phyloP scores from a whole-genome alignment of 495 filamentous ascomycete genomes.

The Arthonia radiata region DNA sequence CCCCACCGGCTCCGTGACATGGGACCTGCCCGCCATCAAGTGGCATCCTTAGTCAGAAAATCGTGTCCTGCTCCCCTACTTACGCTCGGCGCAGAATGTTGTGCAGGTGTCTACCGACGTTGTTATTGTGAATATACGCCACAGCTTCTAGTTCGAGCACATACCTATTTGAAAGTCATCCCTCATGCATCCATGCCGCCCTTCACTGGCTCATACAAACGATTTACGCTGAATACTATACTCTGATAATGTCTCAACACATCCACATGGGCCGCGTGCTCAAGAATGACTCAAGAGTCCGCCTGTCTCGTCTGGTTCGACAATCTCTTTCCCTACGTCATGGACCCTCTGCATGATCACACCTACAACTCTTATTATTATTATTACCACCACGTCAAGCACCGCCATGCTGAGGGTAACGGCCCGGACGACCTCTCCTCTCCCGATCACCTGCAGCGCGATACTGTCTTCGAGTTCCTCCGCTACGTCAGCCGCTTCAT shows the following conservation, averaged over 20 bases:
- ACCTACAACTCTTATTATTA: slow-evolving; percentile 71
- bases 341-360: slow-evolving; percentile 54
- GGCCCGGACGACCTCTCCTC: slow-evolving; percentile 51
- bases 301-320: slow-evolving; percentile 33
- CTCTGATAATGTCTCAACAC: slow-evolving; percentile 61
- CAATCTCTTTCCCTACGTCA: slow-evolving; percentile 39
- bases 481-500: slow-evolving; percentile 49
- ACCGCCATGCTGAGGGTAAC: slow-evolving; percentile 64
- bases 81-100: no score
- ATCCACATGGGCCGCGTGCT: slow-evolving; percentile 55
- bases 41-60: no score
- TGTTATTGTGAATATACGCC: no score
- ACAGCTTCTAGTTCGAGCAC: no score
- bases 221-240: slow-evolving; percentile 46
- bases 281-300: slow-evolving; percentile 20
- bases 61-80: no score
- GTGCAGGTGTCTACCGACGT: no score
- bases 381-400: slow-evolving; percentile 66
- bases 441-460: slow-evolving; percentile 53
- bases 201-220: slow-evolving; percentile 34
- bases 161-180: no score
- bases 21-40: no score
- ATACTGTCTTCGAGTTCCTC: slow-evolving; percentile 34
- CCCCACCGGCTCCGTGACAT: no score
- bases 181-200: slow-evolving; percentile 35